These are phyloP conservation scores for Margaritispora aquatica DNA, from an alignment of 495 filamentous ascomycete species.

Conservation along the genomic window DNA sequence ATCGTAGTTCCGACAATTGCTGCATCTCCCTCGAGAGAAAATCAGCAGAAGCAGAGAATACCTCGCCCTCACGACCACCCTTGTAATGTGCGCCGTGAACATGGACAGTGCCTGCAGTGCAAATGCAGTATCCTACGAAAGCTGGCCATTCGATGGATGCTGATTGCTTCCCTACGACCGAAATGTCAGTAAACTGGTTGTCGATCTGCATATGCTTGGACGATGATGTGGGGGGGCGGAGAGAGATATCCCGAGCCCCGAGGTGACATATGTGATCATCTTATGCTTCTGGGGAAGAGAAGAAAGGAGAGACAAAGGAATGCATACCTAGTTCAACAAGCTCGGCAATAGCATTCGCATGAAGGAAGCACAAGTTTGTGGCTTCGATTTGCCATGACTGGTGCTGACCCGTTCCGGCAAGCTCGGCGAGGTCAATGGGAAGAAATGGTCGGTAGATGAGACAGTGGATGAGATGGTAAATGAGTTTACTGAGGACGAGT, in stretches of 20 bases:
- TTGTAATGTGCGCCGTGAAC: constrained; percentile 78
- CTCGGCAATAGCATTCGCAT: constrained; percentile 81
- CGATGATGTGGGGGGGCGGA: too few relatives aligned
- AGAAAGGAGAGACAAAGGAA: constrained; percentile 25
- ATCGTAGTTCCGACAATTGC: constrained; percentile 65
- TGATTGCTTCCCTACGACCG: constrained; percentile 29
- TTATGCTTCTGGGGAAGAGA: neutral
- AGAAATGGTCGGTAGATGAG: constrained; percentile 81
- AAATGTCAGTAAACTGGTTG: neutral
- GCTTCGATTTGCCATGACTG: constrained; percentile 89
- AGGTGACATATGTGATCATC: too few relatives aligned
- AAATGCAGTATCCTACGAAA: constrained; percentile 76
- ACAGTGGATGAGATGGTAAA: constrained; percentile 80
- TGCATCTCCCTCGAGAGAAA: constrained; percentile 73
- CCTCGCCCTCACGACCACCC: constrained; percentile 45
- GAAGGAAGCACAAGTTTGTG: constrained; percentile 78
- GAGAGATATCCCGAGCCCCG: neutral
- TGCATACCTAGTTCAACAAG: constrained; percentile 62
- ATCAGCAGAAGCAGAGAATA: constrained; percentile 61
- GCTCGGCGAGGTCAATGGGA: constrained; percentile 72
- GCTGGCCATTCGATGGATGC: constrained; percentile 73
- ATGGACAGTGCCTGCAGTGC: constrained; percentile 77
- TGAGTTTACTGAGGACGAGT: constrained; percentile 72
- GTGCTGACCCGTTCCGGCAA: constrained; percentile 72
- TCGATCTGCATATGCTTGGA: neutral